Conservation (phyloP, 306 rosid genomes). For the Trichosanthes cucumerina region DNA sequence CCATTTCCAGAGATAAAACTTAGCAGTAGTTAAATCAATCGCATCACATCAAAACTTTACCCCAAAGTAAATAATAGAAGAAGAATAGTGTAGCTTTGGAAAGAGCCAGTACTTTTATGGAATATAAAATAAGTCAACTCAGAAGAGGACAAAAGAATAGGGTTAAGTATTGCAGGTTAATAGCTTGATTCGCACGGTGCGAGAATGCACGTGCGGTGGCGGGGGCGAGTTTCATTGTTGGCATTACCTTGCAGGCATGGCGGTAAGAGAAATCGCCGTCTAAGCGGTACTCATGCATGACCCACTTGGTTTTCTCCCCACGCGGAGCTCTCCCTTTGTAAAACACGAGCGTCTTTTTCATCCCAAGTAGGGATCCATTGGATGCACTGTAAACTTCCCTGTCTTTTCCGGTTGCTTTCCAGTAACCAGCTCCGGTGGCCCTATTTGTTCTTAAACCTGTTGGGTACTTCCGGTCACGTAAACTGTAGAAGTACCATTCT, state of each 20-base stretch:
- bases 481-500: conserved; percentile 74
- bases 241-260: conserved; percentile 34
- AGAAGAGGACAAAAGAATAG: conserved; percentile 19
- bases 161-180: not conserved
- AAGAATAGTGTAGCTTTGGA: conserved; percentile 13
- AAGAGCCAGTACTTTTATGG: not conserved
- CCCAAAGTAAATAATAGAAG: not conserved
- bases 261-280: conserved; percentile 36
- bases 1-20: conserved; percentile 2
- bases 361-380: conserved; percentile 36
- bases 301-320: conserved; percentile 81
- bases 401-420: conserved; percentile 89
- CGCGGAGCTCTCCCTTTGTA: conserved; percentile 83
- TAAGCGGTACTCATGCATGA: conserved; percentile 87
- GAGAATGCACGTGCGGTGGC: conserved; percentile 2
- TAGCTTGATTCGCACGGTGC: conserved; percentile 11
- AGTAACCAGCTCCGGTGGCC: conserved; percentile 71
- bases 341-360: conserved; percentile 87
- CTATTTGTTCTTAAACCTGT: conserved; percentile 68
- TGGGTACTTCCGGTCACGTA: conserved; percentile 75
- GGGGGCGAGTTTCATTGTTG: not conserved
- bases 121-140: conserved; percentile 24
- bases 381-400: conserved; percentile 37
- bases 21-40: not conserved
- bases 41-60: conserved; percentile 7